These are phyloP conservation scores for Glaciozyma antarctica DNA, from an alignment of 768 basidiomycete genomes.

Conservation along the genomic window DNA sequence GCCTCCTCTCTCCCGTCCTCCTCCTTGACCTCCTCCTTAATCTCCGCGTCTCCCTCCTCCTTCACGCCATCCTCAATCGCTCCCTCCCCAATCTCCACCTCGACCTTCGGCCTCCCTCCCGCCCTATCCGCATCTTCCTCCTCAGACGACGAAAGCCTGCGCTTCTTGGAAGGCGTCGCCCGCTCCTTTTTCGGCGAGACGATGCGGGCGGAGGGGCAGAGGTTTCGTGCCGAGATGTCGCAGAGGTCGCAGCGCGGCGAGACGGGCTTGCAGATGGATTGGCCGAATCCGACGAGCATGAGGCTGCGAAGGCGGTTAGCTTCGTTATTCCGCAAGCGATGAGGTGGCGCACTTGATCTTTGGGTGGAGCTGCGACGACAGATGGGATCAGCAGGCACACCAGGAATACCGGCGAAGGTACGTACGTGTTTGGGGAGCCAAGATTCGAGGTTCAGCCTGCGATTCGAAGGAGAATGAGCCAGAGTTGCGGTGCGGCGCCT, in stretches of 20 bases:
- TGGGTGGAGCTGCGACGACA: slow-evolving; percentile 19
- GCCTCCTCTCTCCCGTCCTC: background rate
- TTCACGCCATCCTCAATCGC: background rate
- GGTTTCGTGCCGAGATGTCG: slow-evolving; percentile 2
- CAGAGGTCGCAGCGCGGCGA: slow-evolving; percentile 29
- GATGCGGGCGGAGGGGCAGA: slow-evolving; percentile 21
- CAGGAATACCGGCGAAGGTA: too few species aligned
- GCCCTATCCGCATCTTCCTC: background rate
- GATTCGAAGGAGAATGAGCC: background rate
- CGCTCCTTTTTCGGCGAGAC: background rate
- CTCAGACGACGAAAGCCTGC: background rate
- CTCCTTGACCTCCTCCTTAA: slow-evolving; percentile 4
- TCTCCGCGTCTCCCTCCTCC: background rate
- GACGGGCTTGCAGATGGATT: slow-evolving; percentile 33
- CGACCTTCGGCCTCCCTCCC: background rate
- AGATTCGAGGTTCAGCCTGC: slow-evolving; percentile 33
- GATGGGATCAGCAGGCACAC: too few species aligned
- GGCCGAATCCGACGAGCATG: slow-evolving; percentile 36
- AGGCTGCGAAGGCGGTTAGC: background rate
- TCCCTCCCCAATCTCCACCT: background rate
- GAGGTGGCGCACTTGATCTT: slow-evolving; percentile 15
- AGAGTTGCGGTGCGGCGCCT: background rate
- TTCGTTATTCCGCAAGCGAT: background rate
- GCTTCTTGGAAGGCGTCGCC: slow-evolving; percentile 3
- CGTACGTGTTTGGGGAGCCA: slow-evolving; percentile 30